Evolutionary conservation across 169 alveolate species (phyloP), one percentile per base, ranked within the genome.

Genomic region (Babesia bovis): DNA sequence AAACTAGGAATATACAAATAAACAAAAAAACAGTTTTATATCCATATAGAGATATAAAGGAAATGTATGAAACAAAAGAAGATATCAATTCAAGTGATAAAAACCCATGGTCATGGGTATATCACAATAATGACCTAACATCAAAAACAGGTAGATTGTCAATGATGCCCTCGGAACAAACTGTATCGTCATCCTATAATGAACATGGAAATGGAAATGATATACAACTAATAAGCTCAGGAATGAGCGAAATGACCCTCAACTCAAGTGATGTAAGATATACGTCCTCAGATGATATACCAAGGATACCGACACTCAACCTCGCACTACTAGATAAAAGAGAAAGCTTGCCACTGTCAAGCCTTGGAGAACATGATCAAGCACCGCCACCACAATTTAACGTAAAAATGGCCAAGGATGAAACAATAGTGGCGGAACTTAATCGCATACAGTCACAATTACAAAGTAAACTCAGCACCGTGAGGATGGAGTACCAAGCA

Each of bases 401-500:
- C 61, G 45, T 38, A 38, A 38, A 38, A 38, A 7, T 9, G 7
- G 13, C 17, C 12, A 44, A 19, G 17, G 26, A 55, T n/a, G 41
- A 21, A 9, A 21, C 9, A 17, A 21, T 47, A 5, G 60, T 63
- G 13, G 73, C 30, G 35, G 47, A 75, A 19, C 77, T 75, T 21
- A 63, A 65, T 26, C 32, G 19, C 35, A 55, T 75, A 26, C 66
- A 55, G 33, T 19, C 63, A 26, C 42, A 75, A 3, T 63, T 75
- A 12, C 66, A 75, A 32, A 23, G 59, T 49, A 25, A 53, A 26
- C 70, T 75, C 12, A 75, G 78, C 51, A 44, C 55, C 21, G 85
- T 75, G 19, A 38, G 85, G 36, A 0, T 53, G 28, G 53, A 61
- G 45, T 65, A 75, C 32, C 77, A 63, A 51, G 40, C 35, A 7